Evolutionary conservation across 1,284 basidiomycete species (phyloP).

Genomic region (Farysia itapuensis): DNA sequence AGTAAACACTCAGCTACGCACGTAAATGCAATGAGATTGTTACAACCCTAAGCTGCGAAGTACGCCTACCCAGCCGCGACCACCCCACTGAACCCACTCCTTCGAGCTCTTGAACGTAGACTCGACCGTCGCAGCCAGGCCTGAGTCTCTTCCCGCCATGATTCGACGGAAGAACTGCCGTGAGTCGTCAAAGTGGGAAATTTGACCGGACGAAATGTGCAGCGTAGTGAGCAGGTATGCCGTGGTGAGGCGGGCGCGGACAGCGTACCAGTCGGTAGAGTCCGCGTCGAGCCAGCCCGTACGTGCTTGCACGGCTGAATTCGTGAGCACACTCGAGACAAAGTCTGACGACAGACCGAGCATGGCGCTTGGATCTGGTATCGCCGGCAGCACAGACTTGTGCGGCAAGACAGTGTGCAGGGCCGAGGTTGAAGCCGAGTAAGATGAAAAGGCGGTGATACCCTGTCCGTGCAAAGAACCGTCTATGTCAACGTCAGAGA

Average conservation of each 20-base stretch:
- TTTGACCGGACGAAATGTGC: slow-evolving; percentile 4
- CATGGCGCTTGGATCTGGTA: slow-evolving; percentile 13
- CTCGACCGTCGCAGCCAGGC: slow-evolving; percentile 2
- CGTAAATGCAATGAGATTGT: no score
- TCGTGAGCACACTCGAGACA: slow-evolving; percentile 1
- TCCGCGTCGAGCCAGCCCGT: slow-evolving; percentile 19
- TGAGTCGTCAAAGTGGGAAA: slow-evolving; percentile 5
- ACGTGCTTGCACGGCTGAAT: background rate
- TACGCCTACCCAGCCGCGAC: slow-evolving; percentile 26
- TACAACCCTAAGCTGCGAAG: slow-evolving; percentile 18
- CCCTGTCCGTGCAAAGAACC: slow-evolving; percentile 1
- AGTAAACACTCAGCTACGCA: slow-evolving; percentile 2
- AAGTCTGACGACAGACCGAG: slow-evolving; percentile 5
- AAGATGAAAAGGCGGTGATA: slow-evolving; percentile 7
- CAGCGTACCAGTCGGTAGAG: slow-evolving; percentile 16
- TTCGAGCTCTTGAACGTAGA: background rate
- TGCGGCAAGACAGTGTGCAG: slow-evolving; percentile 11
- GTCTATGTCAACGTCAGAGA: background rate
- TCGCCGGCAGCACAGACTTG: slow-evolving; percentile 5
- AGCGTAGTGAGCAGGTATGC: slow-evolving; percentile 18
- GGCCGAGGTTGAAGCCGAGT: slow-evolving; percentile 3
- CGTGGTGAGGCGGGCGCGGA: slow-evolving; percentile 1
- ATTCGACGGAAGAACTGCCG: slow-evolving; percentile 4
- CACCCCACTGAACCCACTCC: slow-evolving; percentile 25
- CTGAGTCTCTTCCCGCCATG: slow-evolving; percentile 4